Evolutionary conservation across 2,329 filamentous ascomycete species (phyloP), one percentile per base, ranked within the genome.

Genomic region (Claviceps sp.): DNA sequence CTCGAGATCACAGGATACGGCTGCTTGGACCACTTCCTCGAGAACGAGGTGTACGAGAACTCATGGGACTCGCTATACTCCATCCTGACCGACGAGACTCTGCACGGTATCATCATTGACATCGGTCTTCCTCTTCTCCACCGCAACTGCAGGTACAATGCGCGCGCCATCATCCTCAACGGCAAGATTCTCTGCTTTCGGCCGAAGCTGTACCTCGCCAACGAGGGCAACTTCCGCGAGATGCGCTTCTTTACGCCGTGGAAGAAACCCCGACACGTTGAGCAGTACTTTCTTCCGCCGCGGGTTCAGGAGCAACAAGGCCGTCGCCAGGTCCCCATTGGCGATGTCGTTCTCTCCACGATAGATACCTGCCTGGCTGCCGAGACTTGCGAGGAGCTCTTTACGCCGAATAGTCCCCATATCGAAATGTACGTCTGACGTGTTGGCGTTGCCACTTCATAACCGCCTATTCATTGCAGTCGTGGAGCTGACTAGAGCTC

Each of bases 161-260:
- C 50, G 18, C 55, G 55, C 4, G 54, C 54, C 5, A 54, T 57
- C 7, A 51, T 64, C 48, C 61, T 65, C 3, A 77, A 89, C 58
- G 76, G 79, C 49, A 80, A 82, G 66, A 82, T 90, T 20, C 67
- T 89, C 18, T 71, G 84, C 54, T 84, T 93, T 53, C 49, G 52
- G 44, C 59, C 60, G 30, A 63, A 62, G 52, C 61, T 64, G 55
- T 56, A 56, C 6, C 62, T 69, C 16, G 66, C 67, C 52, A 66
- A 66, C 37, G 65, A 68, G 50, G 66, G 67, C 5, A 56, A 65
- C 20, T 69, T 65, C 52, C 61, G 66, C 13, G 67, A 69, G 54
- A 60, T 61, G 48, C 62, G 66, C 14, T 63, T 67, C 51, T 71
- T 71, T 53, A 67, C 65, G 2, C 60, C 67, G 2, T 71, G 69